phyloP scores from a whole-genome alignment of 2,329 filamentous ascomycete species.

The Aspergillus ochraceus region DNA sequence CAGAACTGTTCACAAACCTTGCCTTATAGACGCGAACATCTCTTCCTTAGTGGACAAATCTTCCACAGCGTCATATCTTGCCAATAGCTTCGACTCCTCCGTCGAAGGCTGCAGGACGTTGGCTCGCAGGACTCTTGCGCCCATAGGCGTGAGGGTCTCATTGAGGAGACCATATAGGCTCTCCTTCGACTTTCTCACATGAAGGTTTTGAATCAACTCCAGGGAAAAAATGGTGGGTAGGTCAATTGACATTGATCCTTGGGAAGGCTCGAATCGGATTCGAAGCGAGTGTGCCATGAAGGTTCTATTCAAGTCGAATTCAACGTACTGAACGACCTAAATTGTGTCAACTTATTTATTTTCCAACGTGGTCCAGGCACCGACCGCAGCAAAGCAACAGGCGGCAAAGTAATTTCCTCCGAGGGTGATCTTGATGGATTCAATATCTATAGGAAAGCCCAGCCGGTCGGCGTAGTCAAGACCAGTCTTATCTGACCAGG shows the following conservation, averaged over 20 bases:
- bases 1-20: slow-evolving; percentile 50
- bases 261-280: slow-evolving; percentile 82
- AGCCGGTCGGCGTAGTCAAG: slow-evolving; percentile 75
- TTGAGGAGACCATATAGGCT: slow-evolving; percentile 85
- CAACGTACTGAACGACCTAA: slow-evolving; percentile 78
- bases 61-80: slow-evolving; percentile 77
- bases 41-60: slow-evolving; percentile 81
- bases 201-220: slow-evolving; percentile 86
- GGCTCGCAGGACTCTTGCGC: slow-evolving; percentile 75
- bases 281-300: slow-evolving; percentile 80
- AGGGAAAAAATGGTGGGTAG: slow-evolving; percentile 81
- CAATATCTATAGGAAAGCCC: slow-evolving; percentile 77
- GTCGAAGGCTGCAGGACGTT: slow-evolving; percentile 90
- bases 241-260: slow-evolving; percentile 95
- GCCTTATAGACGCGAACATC: slow-evolving; percentile 75
- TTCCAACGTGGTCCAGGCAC: background rate
- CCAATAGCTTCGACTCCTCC: slow-evolving; percentile 63
- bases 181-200: slow-evolving; percentile 73
- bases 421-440: slow-evolving; percentile 75
- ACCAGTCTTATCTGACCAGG: slow-evolving; percentile 79
- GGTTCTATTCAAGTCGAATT: slow-evolving; percentile 64
- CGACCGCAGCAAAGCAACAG: slow-evolving; percentile 79
- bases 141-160: slow-evolving; percentile 85
- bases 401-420: slow-evolving; percentile 83
- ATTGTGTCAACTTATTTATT: slow-evolving; percentile 13